phyloP scores from a whole-genome alignment of 192 early-diverging fungal genomes.

The Ambispora gerdemannii region DNA sequence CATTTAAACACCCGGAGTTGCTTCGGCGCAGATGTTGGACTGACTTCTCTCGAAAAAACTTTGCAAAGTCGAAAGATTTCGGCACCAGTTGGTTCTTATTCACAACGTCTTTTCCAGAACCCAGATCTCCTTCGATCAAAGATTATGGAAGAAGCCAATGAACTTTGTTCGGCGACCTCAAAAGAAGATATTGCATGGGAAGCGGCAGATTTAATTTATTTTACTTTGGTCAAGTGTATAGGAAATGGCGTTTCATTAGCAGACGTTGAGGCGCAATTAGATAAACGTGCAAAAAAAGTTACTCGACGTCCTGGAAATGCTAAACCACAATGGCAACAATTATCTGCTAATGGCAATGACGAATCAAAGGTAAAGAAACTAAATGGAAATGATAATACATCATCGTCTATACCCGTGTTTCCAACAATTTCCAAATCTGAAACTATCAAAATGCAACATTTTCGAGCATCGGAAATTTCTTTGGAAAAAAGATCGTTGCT shows the following conservation, averaged over 20 bases:
- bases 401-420: slow-evolving; percentile 32
- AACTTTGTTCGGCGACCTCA: slow-evolving; percentile 76
- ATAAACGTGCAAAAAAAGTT: slow-evolving; percentile 79
- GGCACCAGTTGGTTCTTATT: slow-evolving; percentile 91
- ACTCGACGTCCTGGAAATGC: slow-evolving; percentile 87
- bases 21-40: slow-evolving; percentile 78
- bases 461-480: slow-evolving; percentile 53
- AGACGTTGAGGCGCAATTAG: slow-evolving; percentile 86
- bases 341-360: slow-evolving; percentile 30
- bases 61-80: slow-evolving; percentile 63
- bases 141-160: slow-evolving; percentile 94
- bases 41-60: slow-evolving; percentile 68
- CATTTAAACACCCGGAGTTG: slow-evolving; percentile 88
- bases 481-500: slow-evolving; percentile 55
- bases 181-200: slow-evolving; percentile 89
- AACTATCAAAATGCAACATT: slow-evolving; percentile 73
- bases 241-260: slow-evolving; percentile 73
- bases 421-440: slow-evolving; percentile 39
- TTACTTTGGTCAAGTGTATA: slow-evolving; percentile 85
- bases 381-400: slow-evolving; percentile 29
- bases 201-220: slow-evolving; percentile 95
- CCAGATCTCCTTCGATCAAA: slow-evolving; percentile 78
- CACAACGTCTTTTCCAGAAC: slow-evolving; percentile 82
- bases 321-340: slow-evolving; percentile 78
- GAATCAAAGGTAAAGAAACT: slow-evolving; percentile 12